These are phyloP conservation scores for Trichoderma polysporum DNA, from an alignment of 2,329 filamentous ascomycete genomes.

Conservation along the genomic window DNA sequence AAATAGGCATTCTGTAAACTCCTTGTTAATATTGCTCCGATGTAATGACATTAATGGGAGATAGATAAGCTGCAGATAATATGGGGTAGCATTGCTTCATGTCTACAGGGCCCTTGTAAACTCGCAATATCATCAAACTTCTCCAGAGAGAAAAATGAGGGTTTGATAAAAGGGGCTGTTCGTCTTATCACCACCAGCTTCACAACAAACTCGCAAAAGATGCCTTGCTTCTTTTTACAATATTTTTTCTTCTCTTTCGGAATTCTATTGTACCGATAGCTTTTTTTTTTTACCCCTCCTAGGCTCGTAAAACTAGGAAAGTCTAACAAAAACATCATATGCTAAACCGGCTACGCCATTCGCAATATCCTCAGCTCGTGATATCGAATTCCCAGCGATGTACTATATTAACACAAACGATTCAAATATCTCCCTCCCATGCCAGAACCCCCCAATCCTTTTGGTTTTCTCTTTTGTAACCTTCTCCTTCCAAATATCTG, in stretches of 20 bases:
- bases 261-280: constrained; percentile 20
- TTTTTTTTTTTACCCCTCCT: constrained; percentile 13
- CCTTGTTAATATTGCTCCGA: background rate
- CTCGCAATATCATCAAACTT: background rate
- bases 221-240: background rate
- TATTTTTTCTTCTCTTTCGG: constrained; percentile 14
- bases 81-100: background rate
- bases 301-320: constrained; percentile 14
- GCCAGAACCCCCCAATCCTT: constrained; percentile 24
- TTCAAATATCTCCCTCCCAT: constrained; percentile 22
- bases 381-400: constrained; percentile 31
- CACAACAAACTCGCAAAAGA: background rate
- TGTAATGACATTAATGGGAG: background rate
- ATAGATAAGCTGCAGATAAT: background rate
- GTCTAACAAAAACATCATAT: constrained; percentile 33
- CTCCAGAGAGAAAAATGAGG: background rate
- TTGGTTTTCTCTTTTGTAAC: background rate
- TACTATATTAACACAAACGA: constrained; percentile 37
- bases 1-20: background rate
- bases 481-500: background rate
- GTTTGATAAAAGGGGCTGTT: background rate
- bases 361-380: constrained; percentile 34
- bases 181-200: background rate
- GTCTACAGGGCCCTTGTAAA: too few species aligned
- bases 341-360: constrained; percentile 41